Evolutionary conservation across 805 yeast species (phyloP).

Genomic region (Saccharomyces eubayanus): DNA sequence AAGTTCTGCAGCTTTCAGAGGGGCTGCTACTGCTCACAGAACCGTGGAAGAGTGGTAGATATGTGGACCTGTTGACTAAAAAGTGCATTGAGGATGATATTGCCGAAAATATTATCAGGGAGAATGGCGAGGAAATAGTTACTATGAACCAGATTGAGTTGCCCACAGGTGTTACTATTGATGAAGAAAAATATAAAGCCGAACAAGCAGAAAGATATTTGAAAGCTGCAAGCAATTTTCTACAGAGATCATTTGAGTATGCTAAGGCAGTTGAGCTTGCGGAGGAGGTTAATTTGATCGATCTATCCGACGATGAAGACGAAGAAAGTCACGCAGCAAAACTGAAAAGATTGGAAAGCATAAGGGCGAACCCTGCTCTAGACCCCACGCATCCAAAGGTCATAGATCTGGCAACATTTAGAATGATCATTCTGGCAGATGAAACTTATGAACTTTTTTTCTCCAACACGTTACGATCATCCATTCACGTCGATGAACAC

Average conservation of each 20-base stretch:
- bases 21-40: conserved; percentile 74
- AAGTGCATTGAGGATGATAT: conserved; percentile 55
- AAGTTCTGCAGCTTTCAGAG: conserved; percentile 77
- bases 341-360: conserved; percentile 24
- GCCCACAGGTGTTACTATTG: conserved; percentile 54
- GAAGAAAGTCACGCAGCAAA: conserved; percentile 14
- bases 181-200: conserved; percentile 51
- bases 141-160: conserved; percentile 36
- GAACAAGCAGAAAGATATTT: conserved; percentile 74
- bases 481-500: conserved; percentile 57
- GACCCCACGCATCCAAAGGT: conserved; percentile 72
- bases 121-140: conserved; percentile 26
- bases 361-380: conserved; percentile 68
- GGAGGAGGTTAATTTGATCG: conserved; percentile 33
- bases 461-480: conserved; percentile 53
- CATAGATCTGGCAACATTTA: conserved; percentile 75
- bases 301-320: conserved; percentile 29
- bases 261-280: conserved; percentile 61
- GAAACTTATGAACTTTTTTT: conserved; percentile 87
- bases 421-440: conserved; percentile 92
- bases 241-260: conserved; percentile 82
- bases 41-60: conserved; percentile 72
- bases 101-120: conserved; percentile 48
- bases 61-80: conserved; percentile 58
- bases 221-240: conserved; percentile 77